Percentiles rank a stretch among this genome's conserved stretches.
phyloP scores from a whole-genome alignment of 176 grass and related monocot species.

The Phoenix dactylifera region DNA sequence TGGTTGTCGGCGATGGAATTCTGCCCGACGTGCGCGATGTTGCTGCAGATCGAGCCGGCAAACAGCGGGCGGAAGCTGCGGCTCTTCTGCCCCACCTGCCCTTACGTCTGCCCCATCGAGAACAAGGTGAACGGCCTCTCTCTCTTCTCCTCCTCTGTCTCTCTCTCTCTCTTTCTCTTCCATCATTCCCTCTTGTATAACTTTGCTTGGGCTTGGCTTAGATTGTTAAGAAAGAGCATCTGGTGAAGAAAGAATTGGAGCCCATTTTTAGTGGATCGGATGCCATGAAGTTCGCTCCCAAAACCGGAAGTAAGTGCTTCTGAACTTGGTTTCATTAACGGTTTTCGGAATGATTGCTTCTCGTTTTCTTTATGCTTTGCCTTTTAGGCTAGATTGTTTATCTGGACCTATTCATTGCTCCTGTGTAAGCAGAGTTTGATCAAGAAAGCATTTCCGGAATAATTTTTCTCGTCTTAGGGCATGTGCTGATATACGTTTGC shows the following conservation, averaged over 20 bases:
- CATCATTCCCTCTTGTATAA: neutral
- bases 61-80: conserved; percentile 35
- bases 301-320: conserved; percentile 33
- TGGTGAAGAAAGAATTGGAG: conserved; percentile 56
- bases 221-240: conserved; percentile 53
- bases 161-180: neutral
- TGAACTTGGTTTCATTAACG: no score
- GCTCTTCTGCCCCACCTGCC: conserved; percentile 62
- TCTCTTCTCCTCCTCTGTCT: neutral
- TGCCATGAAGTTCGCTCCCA: conserved; percentile 38
- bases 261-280: conserved; percentile 44
- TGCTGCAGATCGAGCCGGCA: conserved; percentile 64
- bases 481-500: no score
- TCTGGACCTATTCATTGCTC: no score
- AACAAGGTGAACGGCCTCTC: conserved; percentile 33
- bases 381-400: no score
- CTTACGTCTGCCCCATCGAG: conserved; percentile 46
- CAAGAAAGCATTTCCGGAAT: no score
- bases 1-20: conserved; percentile 49
- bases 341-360: no score
- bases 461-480: no score
- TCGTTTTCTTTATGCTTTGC: no score
- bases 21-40: conserved; percentile 56
- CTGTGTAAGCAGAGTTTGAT: no score
- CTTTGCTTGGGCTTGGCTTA: conserved; percentile 5